Base-by-base conservation (phyloP, 116 monocot species). In the Cymodocea nodosa region DNA sequence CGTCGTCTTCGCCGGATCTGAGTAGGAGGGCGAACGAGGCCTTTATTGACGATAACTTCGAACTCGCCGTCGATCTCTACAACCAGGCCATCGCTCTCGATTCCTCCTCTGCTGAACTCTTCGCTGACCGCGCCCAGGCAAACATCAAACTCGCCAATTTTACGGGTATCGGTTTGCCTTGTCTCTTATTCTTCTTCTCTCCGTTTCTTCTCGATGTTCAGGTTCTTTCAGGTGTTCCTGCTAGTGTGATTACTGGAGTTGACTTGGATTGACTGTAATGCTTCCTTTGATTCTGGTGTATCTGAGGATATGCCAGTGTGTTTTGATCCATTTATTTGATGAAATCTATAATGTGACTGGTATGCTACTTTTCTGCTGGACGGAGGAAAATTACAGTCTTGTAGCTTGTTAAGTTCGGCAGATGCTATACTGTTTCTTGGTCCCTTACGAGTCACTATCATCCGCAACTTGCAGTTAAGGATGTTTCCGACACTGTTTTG, bases 71-170 rank as follows among this genome's bases (percentile, higher is more conserved):
- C 13, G 87, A 81, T 51, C 79, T 88, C 53, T 84, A 79, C 74
- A 59, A 76, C 16, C 87, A 84, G 74, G 84, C 79, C 19, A 40
- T 88, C 54, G 81, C 75, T 35, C 15, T 77, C 68, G 81, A 76
- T 23, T 78, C 84, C 60, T 66, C 56, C 17, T 76, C 72, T 67
- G 81, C 84, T 50, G 74, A 79, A 66, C 84, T 88, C n/a, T 81
- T 71, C 72, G 81, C 87, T 56, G 87, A 88, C 79, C 84, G 84
- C 51, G 84, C 87, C 17, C 84, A 88, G 76, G 87, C 87, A 57
- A 77, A 88, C 77, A 81, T 88, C 79, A 88, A 84, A 74, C 76
- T 81, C 70, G 70, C 54, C 18, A 79, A 56, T 69, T 88, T 72
- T 72, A 77, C 87, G 15, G 84, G 87, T 88, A 76, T 49, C n/a